phyloP scores from a whole-genome alignment of 176 grass and related monocot genomes.

The Alopecurus myosuroides region DNA sequence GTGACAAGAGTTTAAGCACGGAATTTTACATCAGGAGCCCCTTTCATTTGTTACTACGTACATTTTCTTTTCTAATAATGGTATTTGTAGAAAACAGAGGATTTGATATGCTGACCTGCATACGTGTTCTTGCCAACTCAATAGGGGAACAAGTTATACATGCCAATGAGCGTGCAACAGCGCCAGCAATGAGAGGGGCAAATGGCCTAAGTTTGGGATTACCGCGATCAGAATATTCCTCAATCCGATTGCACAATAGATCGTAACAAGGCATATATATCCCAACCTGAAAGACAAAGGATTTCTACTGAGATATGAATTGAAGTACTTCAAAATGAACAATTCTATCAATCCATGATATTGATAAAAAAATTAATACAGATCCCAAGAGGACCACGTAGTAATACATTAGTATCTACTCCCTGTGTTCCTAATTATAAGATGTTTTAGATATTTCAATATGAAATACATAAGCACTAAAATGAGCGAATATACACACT shows the following conservation, averaged over 20 bases:
- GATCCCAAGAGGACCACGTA: neutral
- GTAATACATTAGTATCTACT: neutral
- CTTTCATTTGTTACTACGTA: neutral
- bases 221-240: constrained; percentile 52
- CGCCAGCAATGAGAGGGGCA: constrained; percentile 70
- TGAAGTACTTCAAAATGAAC: neutral
- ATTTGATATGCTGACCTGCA: constrained; percentile 58
- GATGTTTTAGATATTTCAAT: too few relatives aligned
- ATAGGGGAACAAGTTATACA: constrained; percentile 82
- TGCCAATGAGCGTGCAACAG: constrained; percentile 67
- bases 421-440: too few relatives aligned
- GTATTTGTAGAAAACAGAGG: neutral
- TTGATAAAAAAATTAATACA: neutral
- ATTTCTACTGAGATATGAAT: neutral
- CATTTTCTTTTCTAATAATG: neutral
- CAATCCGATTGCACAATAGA: constrained; percentile 80
- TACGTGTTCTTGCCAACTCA: constrained; percentile 89
- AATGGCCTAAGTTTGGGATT: constrained; percentile 65
- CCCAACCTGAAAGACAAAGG: constrained; percentile 49
- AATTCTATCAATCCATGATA: neutral
- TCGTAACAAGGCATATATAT: constrained; percentile 91
- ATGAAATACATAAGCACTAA: too few relatives aligned
- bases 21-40: neutral
- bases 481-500: too few relatives aligned
- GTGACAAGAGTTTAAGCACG: neutral